Percentiles rank a stretch among this genome's conserved stretches.
These are phyloP conservation scores for Diddensiella transvaalensis DNA, from an alignment of 805 yeast genomes.

Conservation along the genomic window DNA sequence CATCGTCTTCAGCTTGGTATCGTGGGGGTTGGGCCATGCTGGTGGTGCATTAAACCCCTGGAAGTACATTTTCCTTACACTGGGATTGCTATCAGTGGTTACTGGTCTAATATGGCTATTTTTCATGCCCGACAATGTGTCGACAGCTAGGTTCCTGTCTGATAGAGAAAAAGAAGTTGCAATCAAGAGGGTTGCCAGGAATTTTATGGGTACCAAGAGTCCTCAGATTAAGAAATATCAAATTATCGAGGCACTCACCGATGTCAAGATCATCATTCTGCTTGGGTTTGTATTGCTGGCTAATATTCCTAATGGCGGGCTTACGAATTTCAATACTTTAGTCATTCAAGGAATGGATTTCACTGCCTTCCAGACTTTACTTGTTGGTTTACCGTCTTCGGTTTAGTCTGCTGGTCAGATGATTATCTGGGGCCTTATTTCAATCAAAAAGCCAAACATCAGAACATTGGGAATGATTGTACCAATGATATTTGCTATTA, in stretches of 20 bases:
- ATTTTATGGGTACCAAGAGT: slow-evolving; percentile 55
- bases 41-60: slow-evolving; percentile 38
- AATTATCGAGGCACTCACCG: slow-evolving; percentile 46
- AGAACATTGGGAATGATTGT: slow-evolving; percentile 6
- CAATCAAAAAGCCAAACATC: neutral
- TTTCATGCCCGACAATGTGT: slow-evolving; percentile 51
- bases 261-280: slow-evolving; percentile 46
- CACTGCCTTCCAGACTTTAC: slow-evolving; percentile 31
- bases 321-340: slow-evolving; percentile 45
- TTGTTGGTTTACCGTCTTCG: slow-evolving; percentile 42
- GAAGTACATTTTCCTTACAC: slow-evolving; percentile 53
- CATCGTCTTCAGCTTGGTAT: slow-evolving; percentile 44
- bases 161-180: slow-evolving; percentile 44
- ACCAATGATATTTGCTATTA: slow-evolving; percentile 11
- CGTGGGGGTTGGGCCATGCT: slow-evolving; percentile 42
- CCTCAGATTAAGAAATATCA: slow-evolving; percentile 51
- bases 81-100: slow-evolving; percentile 51
- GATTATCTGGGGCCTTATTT: slow-evolving; percentile 3
- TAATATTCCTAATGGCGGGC: slow-evolving; percentile 51
- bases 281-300: slow-evolving; percentile 38
- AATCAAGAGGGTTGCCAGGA: slow-evolving; percentile 49
- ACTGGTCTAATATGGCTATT: slow-evolving; percentile 26
- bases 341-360: slow-evolving; percentile 34
- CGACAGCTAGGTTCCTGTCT: slow-evolving; percentile 42
- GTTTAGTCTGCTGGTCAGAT: slow-evolving; percentile 28